Evolutionary conservation across 352 stramenopile genomes (phyloP), one percentile per base, ranked within the genome.

Genomic region (Pythium grandisporangium): DNA sequence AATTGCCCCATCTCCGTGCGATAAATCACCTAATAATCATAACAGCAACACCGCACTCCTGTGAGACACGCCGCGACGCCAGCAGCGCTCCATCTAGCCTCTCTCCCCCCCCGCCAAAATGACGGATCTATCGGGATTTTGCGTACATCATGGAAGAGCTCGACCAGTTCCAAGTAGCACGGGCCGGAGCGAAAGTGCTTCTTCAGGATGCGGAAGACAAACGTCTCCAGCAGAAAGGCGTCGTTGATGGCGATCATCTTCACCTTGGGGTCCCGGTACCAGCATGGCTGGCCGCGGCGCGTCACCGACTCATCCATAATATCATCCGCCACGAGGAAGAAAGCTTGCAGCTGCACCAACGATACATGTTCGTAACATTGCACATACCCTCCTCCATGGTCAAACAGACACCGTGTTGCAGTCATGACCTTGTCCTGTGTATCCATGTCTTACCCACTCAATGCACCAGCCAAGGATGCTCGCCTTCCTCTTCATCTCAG

Each of bases 261-360:
- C 16, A 95, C 59, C 29, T 90, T 63, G 1, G 78, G 53, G 24
- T 85, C 76, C 45, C 93, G 86, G 67, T 97, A 99, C 96, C 96
- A 99, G 74, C 96, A 99, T 37, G 95, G 91, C 56, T 97, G 75
- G 17, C 96, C 95, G 30, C 96, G 92, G 37, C 96, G 89, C 33
- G 88, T 97, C 34, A 96, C 71, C 21, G 83, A 98, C 5, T 84
- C 82, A 67, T 99, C 96, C 96, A 99, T 99, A 48, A 99, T 92
- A 67, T 99, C 96, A 63, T 99, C 96, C 0, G 95, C 95, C 4
- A 99, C 91, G 10, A 99, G 66, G 59, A 99, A 98, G 51, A 97
- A 99, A n/a, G 96, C 96, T 82, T 99, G 96, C 12, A 99, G 70
- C 76, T 87, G 40, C 10, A 12, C 17, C 8, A 30, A 6, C 20